phyloP scores from a whole-genome alignment of 768 basidiomycete genomes.

The Agaricus subrufescens region DNA sequence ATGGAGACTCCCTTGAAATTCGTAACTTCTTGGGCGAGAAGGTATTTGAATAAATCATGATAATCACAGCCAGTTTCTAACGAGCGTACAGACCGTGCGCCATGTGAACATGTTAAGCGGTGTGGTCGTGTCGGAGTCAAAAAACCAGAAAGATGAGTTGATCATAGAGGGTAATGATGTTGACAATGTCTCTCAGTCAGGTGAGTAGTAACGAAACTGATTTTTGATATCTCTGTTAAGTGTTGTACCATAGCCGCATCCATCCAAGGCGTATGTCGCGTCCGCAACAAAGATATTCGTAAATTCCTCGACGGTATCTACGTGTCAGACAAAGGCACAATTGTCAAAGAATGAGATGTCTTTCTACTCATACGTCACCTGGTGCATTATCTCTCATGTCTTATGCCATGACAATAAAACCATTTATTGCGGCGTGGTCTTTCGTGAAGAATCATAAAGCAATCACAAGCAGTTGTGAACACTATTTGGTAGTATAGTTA shows the following conservation, averaged over 20 bases:
- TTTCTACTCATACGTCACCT: constrained; percentile 3
- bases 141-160: constrained; percentile 91
- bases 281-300: constrained; percentile 99
- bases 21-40: constrained; percentile 96
- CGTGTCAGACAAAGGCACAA: constrained; percentile 77
- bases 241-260: constrained; percentile 62
- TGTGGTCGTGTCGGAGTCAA: constrained; percentile 80
- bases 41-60: constrained; percentile 35
- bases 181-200: constrained; percentile 96
- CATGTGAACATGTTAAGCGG: constrained; percentile 90
- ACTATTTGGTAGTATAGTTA: not conserved
- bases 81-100: constrained; percentile 71
- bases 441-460: not conserved
- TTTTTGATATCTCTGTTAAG: not conserved
- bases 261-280: constrained; percentile 94
- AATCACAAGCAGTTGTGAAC: not conserved
- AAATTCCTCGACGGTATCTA: constrained; percentile 97
- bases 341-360: constrained; percentile 34
- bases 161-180: constrained; percentile 94
- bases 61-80: not conserved
- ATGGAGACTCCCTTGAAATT: constrained; percentile 74
- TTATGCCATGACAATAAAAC: constrained; percentile 8
- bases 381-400: constrained; percentile 4
- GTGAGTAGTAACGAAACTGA: constrained; percentile 29
- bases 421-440: not conserved